A percentile compares a stretch with the other conserved stretches of the same genome.
Evolutionary conservation across 768 basidiomycete species (phyloP).

Genomic region (Tulasnella calospora): DNA sequence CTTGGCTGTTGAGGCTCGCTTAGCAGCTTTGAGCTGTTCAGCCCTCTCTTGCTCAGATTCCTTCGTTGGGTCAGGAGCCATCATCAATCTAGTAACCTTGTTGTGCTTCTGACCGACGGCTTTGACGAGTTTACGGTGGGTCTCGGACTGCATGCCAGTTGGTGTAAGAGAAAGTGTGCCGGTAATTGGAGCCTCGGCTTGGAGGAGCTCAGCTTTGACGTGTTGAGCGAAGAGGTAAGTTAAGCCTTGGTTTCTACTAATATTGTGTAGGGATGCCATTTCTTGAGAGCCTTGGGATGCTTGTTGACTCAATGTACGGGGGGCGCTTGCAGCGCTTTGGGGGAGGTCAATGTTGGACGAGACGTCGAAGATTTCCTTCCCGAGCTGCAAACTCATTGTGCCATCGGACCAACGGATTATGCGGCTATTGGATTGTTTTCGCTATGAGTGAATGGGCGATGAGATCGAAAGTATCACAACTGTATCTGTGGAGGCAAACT

Average conservation of each 20-base stretch:
- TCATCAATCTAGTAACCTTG: constrained; percentile 70
- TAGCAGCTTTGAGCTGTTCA: constrained; percentile 17
- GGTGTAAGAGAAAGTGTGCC: constrained; percentile 81
- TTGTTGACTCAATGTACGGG: background rate
- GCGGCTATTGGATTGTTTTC: constrained; percentile 82
- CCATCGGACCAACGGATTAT: constrained; percentile 96
- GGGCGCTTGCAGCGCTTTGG: constrained; percentile 51
- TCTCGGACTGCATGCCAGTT: constrained; percentile 84
- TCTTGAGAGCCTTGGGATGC: constrained; percentile 47
- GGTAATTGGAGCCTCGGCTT: constrained; percentile 76
- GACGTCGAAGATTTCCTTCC: constrained; percentile 92
- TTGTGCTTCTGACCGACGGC: constrained; percentile 81
- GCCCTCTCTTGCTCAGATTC: constrained; percentile 40
- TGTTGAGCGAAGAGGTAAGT: constrained; percentile 89
- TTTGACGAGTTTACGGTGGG: constrained; percentile 81
- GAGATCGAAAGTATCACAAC: constrained; percentile 23
- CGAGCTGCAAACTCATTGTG: constrained; percentile 79
- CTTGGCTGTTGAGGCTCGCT: constrained; percentile 9
- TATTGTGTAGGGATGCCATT: constrained; percentile 39
- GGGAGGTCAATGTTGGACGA: constrained; percentile 73
- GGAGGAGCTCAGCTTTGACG: constrained; percentile 78
- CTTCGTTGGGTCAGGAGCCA: constrained; percentile 70
- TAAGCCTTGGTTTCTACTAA: constrained; percentile 63
- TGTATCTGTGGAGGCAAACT: constrained; percentile 37
- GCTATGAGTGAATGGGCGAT: constrained; percentile 41